A percentile compares a stretch with the other conserved stretches of the same genome.
phyloP scores from a whole-genome alignment of 352 stramenopile genomes.

The Phytophthora pinifolia region DNA sequence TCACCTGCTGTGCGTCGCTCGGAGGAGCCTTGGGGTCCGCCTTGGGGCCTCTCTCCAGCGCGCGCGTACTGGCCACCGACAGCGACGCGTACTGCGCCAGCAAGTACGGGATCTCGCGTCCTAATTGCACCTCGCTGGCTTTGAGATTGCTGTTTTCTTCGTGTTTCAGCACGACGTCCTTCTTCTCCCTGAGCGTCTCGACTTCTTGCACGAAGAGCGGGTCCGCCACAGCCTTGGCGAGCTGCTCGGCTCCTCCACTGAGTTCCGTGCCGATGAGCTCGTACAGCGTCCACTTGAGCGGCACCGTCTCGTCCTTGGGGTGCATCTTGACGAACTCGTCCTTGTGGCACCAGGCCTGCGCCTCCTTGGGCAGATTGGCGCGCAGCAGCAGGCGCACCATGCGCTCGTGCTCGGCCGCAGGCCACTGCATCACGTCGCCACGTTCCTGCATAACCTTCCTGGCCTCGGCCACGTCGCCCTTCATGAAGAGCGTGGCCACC shows the following conservation, averaged over 20 bases:
- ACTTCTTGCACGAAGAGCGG: slow-evolving; percentile 59
- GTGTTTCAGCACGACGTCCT: slow-evolving; percentile 58
- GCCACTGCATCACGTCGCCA: slow-evolving; percentile 74
- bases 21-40: slow-evolving; percentile 27
- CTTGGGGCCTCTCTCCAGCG: slow-evolving; percentile 27
- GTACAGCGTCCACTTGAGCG: slow-evolving; percentile 74
- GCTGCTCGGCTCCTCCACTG: slow-evolving; percentile 33
- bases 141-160: slow-evolving; percentile 40
- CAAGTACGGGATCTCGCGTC: slow-evolving; percentile 70
- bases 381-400: slow-evolving; percentile 65
- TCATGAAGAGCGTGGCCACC: slow-evolving; percentile 61
- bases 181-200: slow-evolving; percentile 62
- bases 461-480: slow-evolving; percentile 51
- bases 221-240: slow-evolving; percentile 49
- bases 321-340: slow-evolving; percentile 52
- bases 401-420: slow-evolving; percentile 66
- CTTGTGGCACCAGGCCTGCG: slow-evolving; percentile 57
- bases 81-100: slow-evolving; percentile 70
- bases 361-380: slow-evolving; percentile 45
- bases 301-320: slow-evolving; percentile 59
- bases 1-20: slow-evolving; percentile 42
- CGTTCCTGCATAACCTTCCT: slow-evolving; percentile 65
- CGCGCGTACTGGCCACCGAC: slow-evolving; percentile 46
- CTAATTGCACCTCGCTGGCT: slow-evolving; percentile 50
- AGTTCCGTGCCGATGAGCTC: slow-evolving; percentile 60